Conservation (phyloP, 257 asterid species). For the Nicotiana paniculata region DNA sequence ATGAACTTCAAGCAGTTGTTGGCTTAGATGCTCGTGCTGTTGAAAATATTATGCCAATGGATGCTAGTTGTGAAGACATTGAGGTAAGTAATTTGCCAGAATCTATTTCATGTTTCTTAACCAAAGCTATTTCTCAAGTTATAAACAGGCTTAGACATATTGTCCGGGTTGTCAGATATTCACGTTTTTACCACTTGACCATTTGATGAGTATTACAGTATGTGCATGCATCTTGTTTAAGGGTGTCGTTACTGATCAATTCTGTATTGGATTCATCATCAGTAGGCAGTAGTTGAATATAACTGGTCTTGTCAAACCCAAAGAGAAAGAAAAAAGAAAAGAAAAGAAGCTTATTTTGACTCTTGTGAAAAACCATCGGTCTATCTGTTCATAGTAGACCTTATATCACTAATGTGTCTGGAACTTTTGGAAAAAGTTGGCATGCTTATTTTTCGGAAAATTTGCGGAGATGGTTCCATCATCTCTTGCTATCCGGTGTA, state of each 20-base stretch:
- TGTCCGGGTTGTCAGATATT: background rate
- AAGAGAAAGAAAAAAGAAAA: background rate
- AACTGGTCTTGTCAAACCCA: background rate
- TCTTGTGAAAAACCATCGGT: background rate
- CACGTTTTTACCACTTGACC: background rate
- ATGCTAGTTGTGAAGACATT: slow-evolving; percentile 82
- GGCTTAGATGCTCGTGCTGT: slow-evolving; percentile 62
- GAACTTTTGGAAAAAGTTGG: background rate
- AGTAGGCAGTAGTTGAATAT: background rate
- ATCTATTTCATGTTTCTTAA: background rate
- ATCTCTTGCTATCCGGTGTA: background rate
- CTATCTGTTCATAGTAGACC: background rate
- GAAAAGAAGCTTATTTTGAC: background rate
- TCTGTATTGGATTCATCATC: background rate
- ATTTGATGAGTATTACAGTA: background rate
- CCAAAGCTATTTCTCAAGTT: background rate
- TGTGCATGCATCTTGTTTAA: background rate
- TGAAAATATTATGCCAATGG: slow-evolving; percentile 66
- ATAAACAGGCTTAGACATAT: background rate
- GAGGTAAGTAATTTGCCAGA: slow-evolving; percentile 44
- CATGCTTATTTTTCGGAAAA: background rate
- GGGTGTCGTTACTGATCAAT: background rate
- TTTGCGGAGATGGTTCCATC: background rate
- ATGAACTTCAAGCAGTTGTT: slow-evolving; percentile 82
- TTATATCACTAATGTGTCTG: background rate